phyloP scores from a whole-genome alignment of 495 filamentous ascomycete genomes.

The Aspergillus ostianus region DNA sequence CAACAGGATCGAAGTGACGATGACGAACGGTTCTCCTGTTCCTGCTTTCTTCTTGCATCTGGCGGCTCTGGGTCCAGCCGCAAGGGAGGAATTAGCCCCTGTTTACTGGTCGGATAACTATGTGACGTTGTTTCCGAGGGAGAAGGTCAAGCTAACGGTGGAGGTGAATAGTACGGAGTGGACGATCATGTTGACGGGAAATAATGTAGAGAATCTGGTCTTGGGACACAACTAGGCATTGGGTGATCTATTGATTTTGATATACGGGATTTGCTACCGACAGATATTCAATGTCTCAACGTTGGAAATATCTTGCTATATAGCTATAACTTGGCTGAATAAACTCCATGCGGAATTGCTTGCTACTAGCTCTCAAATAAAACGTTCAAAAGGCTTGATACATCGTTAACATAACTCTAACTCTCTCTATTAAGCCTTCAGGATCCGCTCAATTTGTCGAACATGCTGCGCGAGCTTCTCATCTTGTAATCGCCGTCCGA shows the following conservation, averaged over 20 bases:
- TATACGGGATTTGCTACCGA: too few relatives aligned
- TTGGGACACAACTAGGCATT: not conserved
- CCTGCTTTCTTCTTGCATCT: slow-evolving; percentile 60
- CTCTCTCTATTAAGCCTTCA: not conserved
- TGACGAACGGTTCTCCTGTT: slow-evolving; percentile 52
- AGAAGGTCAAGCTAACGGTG: slow-evolving; percentile 41
- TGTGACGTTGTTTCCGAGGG: slow-evolving; percentile 57
- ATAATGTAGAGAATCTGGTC: slow-evolving; percentile 12
- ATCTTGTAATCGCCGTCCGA: slow-evolving; percentile 28
- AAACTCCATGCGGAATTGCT: not conserved
- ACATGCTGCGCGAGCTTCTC: slow-evolving; percentile 24
- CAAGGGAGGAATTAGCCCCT: slow-evolving; percentile 45
- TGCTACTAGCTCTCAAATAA: not conserved
- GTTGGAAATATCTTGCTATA: not conserved
- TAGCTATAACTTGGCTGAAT: not conserved
- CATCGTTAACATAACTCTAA: too few relatives aligned
- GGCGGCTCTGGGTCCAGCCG: slow-evolving; percentile 37
- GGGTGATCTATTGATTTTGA: not conserved
- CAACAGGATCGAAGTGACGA: slow-evolving; percentile 23
- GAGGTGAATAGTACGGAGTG: slow-evolving; percentile 13
- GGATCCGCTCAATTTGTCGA: slow-evolving; percentile 17
- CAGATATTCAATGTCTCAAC: too few relatives aligned
- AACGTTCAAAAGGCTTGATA: too few relatives aligned
- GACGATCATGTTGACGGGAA: slow-evolving; percentile 19
- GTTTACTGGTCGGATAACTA: slow-evolving; percentile 64